phyloP scores from a whole-genome alignment of 352 stramenopile genomes.

The Phytophthora pluvialis region DNA sequence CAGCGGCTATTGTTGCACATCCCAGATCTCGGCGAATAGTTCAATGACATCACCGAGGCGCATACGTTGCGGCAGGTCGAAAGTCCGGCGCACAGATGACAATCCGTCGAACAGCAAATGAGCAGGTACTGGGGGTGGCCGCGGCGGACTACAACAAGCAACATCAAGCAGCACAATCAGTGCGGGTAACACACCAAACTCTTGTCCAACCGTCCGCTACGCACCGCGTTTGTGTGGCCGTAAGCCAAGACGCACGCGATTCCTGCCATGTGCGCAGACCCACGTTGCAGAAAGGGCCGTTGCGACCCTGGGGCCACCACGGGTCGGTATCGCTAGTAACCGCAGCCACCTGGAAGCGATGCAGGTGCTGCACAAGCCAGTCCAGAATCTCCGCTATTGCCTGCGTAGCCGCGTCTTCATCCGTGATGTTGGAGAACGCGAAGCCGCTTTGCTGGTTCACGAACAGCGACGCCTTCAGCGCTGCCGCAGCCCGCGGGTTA shows the following conservation, averaged over 20 bases:
- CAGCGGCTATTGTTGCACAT: constrained; percentile 77
- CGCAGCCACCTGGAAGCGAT: constrained; percentile 79
- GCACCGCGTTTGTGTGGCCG: constrained; percentile 71
- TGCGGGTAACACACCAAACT: not conserved
- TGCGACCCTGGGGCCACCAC: constrained; percentile 89
- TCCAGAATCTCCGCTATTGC: constrained; percentile 87
- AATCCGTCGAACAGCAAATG: constrained; percentile 86
- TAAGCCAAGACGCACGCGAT: constrained; percentile 70
- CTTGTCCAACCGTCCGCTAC: constrained; percentile 17
- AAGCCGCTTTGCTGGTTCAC: constrained; percentile 81
- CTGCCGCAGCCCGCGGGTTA: constrained; percentile 17
- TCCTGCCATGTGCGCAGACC: constrained; percentile 82
- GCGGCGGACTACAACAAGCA: constrained; percentile 59
- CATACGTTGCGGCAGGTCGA: constrained; percentile 88
- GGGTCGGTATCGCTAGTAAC: constrained; percentile 82
- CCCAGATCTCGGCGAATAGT: constrained; percentile 90
- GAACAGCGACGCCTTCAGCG: constrained; percentile 61
- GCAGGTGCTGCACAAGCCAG: constrained; percentile 84
- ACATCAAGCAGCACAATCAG: constrained; percentile 15
- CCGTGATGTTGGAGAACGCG: constrained; percentile 89
- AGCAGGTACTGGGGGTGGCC: constrained; percentile 67
- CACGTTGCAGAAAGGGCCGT: constrained; percentile 88
- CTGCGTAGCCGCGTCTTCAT: constrained; percentile 89
- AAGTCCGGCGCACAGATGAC: constrained; percentile 86
- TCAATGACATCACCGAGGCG: constrained; percentile 84